These are phyloP conservation scores for Solanum habrochaites DNA, from an alignment of 257 asterid genomes.

Conservation along the genomic window DNA sequence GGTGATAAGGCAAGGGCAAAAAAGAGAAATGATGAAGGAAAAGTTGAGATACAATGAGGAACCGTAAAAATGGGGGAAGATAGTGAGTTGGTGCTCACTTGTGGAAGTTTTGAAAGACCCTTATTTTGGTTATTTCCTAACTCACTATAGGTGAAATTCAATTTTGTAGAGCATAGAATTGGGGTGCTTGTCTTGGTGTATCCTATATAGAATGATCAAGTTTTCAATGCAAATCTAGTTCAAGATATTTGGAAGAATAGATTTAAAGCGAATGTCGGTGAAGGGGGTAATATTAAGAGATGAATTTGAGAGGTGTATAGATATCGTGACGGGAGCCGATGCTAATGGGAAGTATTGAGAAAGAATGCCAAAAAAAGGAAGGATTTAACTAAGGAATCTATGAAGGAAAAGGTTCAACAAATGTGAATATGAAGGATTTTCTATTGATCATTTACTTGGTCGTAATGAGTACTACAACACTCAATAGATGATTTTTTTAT, in stretches of 20 bases:
- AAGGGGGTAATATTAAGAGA: slow-evolving; percentile 2
- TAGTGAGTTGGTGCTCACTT: slow-evolving; percentile 19
- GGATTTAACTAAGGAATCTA: too few species aligned
- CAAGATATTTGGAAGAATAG: background rate
- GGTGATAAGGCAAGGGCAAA: background rate
- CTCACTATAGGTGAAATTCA: slow-evolving; percentile 39
- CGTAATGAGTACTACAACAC: too few species aligned
- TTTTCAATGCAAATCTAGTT: slow-evolving; percentile 30
- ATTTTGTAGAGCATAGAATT: slow-evolving; percentile 19
- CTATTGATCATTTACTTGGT: too few species aligned
- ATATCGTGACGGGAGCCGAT: slow-evolving; percentile 12
- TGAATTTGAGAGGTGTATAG: slow-evolving; percentile 23
- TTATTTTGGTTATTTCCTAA: background rate
- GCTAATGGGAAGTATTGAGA: background rate
- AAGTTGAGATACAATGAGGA: slow-evolving; percentile 4
- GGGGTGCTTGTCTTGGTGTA: slow-evolving; percentile 32
- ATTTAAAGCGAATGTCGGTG: slow-evolving; percentile 5
- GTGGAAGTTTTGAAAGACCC: slow-evolving; percentile 10
- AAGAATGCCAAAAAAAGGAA: too few species aligned
- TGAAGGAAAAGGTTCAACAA: too few species aligned
- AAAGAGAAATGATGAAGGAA: background rate
- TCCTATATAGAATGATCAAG: slow-evolving; percentile 44
- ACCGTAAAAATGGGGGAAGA: slow-evolving; percentile 1
- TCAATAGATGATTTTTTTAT: too few species aligned
- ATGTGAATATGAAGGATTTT: too few species aligned